A percentile compares a stretch with the other conserved stretches of the same genome.
These are phyloP conservation scores for Venturia effusa DNA, from an alignment of 2,329 filamentous ascomycete species.

Conservation along the genomic window DNA sequence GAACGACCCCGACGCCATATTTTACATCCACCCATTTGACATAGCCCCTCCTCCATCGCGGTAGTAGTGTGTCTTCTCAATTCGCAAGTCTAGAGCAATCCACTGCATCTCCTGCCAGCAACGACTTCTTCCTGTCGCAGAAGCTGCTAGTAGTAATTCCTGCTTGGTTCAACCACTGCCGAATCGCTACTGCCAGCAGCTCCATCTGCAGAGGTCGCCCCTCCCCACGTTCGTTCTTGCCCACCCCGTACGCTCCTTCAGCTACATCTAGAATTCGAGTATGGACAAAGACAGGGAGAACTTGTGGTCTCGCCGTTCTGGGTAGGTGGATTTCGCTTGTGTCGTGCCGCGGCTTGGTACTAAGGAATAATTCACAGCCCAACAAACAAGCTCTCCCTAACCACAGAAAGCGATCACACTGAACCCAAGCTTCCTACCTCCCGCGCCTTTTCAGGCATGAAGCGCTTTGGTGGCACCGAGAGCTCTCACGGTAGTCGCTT, in stretches of 20 bases:
- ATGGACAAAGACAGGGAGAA: conserved; percentile 27
- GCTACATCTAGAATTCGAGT: background rate
- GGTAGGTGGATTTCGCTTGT: conserved; percentile 24
- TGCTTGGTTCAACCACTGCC: background rate
- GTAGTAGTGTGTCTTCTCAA: background rate
- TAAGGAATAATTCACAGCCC: conserved; percentile 39
- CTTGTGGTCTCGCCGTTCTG: conserved; percentile 73
- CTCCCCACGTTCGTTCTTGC: background rate
- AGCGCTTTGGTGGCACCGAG: conserved; percentile 63
- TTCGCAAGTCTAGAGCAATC: background rate
- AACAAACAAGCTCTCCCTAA: conserved; percentile 75
- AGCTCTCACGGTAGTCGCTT: conserved; percentile 69
- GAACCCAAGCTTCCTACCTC: conserved; percentile 43
- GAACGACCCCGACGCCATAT: background rate
- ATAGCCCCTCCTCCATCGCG: background rate
- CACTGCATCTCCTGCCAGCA: background rate
- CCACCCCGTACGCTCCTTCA: background rate
- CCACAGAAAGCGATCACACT: conserved; percentile 53
- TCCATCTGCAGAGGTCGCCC: background rate
- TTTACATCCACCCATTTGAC: background rate
- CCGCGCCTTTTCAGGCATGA: conserved; percentile 52
- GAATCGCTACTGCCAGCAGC: background rate
- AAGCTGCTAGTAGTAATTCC: background rate
- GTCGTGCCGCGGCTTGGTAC: conserved; percentile 13
- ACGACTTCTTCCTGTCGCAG: background rate